A percentile compares a stretch with the other conserved stretches of the same genome.
Conservation (phyloP, 208 protist species). For the Trypanosoma brucei region DNA sequence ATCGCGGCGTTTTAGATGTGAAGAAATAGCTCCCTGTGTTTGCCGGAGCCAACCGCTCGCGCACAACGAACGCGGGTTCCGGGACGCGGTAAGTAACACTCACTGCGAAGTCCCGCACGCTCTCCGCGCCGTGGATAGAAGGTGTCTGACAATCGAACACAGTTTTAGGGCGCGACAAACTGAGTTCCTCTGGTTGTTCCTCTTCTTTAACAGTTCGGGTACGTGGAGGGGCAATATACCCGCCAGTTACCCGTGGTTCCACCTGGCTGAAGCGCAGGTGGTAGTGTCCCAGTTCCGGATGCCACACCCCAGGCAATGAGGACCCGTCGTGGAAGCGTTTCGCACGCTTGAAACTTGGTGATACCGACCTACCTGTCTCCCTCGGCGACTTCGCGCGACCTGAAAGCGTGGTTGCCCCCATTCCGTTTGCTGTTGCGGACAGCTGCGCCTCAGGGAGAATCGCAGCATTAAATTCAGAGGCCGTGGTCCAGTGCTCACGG, state of each 20-base stretch:
- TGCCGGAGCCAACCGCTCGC: not conserved
- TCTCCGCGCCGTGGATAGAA: not conserved
- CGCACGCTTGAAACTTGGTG: slow-evolving; percentile 16
- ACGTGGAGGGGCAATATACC: slow-evolving; percentile 43
- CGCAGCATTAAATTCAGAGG: slow-evolving; percentile 14
- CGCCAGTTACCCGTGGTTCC: slow-evolving; percentile 59
- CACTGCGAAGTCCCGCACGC: not conserved
- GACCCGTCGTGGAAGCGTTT: slow-evolving; percentile 10
- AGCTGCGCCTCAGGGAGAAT: slow-evolving; percentile 7
- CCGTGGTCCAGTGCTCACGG: slow-evolving; percentile 14
- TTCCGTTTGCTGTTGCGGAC: not conserved
- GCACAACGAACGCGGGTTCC: not conserved
- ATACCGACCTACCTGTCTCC: slow-evolving; percentile 1
- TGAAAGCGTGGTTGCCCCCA: not conserved
- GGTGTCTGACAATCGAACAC: no score
- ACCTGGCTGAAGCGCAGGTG: slow-evolving; percentile 49
- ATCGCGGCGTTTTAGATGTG: slow-evolving; percentile 40
- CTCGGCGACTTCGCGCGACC: not conserved
- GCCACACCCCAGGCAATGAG: slow-evolving; percentile 36
- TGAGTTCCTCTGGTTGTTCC: not conserved
- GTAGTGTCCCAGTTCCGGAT: slow-evolving; percentile 71
- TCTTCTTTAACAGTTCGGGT: not conserved
- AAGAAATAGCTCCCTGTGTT: slow-evolving; percentile 59
- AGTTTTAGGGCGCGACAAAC: no score
- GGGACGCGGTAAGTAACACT: not conserved